A percentile compares a stretch with the other conserved stretches of the same genome.
Conservation (phyloP, 202 grass and related monocot species). For the Elaeis oleifera region DNA sequence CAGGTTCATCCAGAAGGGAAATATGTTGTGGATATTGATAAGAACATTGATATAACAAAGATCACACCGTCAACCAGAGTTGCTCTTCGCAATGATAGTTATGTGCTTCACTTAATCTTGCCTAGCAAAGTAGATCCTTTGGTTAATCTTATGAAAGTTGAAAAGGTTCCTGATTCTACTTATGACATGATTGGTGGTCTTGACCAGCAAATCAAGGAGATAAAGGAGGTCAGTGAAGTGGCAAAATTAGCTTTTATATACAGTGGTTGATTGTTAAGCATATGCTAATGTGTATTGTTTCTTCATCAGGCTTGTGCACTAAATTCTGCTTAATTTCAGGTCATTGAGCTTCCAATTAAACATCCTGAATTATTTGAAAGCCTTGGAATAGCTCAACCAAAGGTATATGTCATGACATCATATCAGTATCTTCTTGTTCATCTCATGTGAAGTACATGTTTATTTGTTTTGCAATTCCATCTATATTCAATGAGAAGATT, state of each 20-base stretch:
- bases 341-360: conserved; percentile 98
- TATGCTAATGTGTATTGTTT: too few relatives aligned
- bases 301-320: too few relatives aligned
- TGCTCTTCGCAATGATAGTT: conserved; percentile 95
- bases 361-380: conserved; percentile 97
- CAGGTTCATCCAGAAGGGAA: conserved; percentile 99
- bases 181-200: conserved; percentile 99
- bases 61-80: conserved; percentile 96
- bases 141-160: conserved; percentile 98
- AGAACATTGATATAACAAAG: conserved; percentile 94
- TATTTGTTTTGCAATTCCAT: neutral
- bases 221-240: conserved; percentile 71
- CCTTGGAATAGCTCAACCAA: conserved; percentile 96
- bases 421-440: conserved; percentile 5
- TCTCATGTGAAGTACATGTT: neutral
- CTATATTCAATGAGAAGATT: neutral
- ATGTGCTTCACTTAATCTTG: conserved; percentile 82
- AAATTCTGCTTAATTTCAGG: conserved; percentile 30
- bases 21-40: conserved; percentile 94
- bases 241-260: neutral
- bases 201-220: conserved; percentile 98
- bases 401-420: conserved; percentile 36
- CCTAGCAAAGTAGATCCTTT: conserved; percentile 98
- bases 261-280: too few relatives aligned
- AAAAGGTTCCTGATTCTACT: conserved; percentile 97